Evolutionary conservation across 176 grass and related monocot species (phyloP).

Genomic region (Elaeis guineensis): DNA sequence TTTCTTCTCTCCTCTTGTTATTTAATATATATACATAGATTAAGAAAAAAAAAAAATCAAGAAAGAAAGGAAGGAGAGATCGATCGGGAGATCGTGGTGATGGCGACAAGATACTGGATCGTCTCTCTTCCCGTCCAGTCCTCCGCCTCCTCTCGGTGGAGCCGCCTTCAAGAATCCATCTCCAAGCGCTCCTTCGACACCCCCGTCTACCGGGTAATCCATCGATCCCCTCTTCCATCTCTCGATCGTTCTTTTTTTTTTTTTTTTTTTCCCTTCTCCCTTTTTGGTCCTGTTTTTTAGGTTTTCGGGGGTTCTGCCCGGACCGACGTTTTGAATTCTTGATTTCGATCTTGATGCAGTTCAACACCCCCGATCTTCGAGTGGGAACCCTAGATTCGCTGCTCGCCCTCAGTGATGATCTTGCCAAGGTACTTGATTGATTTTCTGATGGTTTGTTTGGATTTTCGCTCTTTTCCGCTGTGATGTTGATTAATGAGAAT

Average conservation of each 20-base stretch:
- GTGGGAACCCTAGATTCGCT: conserved; percentile 95
- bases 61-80: too few relatives aligned
- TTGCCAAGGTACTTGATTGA: conserved; percentile 52
- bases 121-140: conserved; percentile 56
- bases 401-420: conserved; percentile 89
- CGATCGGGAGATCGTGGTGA: conserved; percentile 5
- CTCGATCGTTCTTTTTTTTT: too few relatives aligned
- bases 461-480: not conserved
- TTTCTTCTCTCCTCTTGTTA: too few relatives aligned
- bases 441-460: not conserved
- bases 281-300: not conserved
- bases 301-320: not conserved
- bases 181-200: conserved; percentile 89
- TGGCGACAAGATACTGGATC: conserved; percentile 89
- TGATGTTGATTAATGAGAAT: not conserved
- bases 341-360: conserved; percentile 19
- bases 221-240: not conserved
- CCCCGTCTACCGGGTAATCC: conserved; percentile 75
- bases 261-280: not conserved
- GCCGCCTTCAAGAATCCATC: conserved; percentile 56
- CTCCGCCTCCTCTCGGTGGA: conserved; percentile 42
- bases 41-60: too few relatives aligned
- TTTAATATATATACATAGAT: too few relatives aligned
- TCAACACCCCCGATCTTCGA: conserved; percentile 71
- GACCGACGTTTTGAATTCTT: not conserved